Base-by-base conservation (phyloP, 148 eudicot genomes). In the Drosera capensis region DNA sequence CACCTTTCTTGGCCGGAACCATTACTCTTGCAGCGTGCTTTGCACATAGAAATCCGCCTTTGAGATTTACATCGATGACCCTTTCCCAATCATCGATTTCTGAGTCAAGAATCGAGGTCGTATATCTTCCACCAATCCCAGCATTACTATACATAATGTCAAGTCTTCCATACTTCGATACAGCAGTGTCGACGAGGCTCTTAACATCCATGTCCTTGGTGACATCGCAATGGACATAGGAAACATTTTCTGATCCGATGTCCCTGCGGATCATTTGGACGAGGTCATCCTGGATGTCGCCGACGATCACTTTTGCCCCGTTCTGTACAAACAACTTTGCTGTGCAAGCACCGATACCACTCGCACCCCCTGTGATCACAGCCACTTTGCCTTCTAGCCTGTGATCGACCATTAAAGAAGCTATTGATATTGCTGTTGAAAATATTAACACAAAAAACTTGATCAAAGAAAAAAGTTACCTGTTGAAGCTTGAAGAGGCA, bases 1-100 rank as follows among this genome's bases (percentile, higher is more conserved):
- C 55, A 3, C 70, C 70, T 7, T 14, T 41, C 28, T 23, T 36
- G 1, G 60, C 60, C 6, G 70, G 70, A 24, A 65, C 26, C 70
- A 65, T 65, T 3, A 47, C 70, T 23, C 64, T 34, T 6, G 70
- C 65, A 1, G 70, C 70, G 28, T 65, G 59, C 37, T 65, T 65
- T 18, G 64, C 59, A 0, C 70, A 52, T n/a, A 58, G 35, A 20
- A 58, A 57, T 7, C 54, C 43, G 8, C 70, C 70, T 17, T 26
- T 51, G n/a, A 28, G 31, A 28, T 28, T 28, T 11, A 28, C 31
- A 0, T 28, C 31, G 11, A 28, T 28, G 11, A 28, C 31, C 31
- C 31, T 28, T 28, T 28, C 11, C 5, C 5, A 28, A 28, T 28
- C 31, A 28, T 28, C 31, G 0, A 11, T 28, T 28, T 28, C 31